Evolutionary conservation across 2,329 filamentous ascomycete species (phyloP).

Genomic region (Metarhizium humberi): DNA sequence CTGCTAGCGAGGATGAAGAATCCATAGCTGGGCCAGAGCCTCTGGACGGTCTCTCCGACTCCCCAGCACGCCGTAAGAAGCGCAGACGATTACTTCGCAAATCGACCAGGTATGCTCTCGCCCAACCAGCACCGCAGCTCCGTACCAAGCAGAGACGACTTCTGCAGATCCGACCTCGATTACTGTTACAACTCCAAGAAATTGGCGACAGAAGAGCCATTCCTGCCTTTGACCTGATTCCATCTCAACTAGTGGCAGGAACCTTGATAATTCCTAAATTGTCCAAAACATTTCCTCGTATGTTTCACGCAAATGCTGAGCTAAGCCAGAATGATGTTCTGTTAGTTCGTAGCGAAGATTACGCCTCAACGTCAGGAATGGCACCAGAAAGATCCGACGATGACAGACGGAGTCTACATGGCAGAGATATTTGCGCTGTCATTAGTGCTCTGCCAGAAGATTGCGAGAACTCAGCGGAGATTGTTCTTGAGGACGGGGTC

Average conservation of each 20-base stretch:
- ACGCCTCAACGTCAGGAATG: conserved; percentile 27
- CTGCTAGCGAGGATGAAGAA: conserved; percentile 40
- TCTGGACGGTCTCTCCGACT: conserved; percentile 37
- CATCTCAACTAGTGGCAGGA: conserved; percentile 50
- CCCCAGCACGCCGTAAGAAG: conserved; percentile 26
- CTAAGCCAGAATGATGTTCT: conserved; percentile 62
- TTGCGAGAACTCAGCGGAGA: conserved; percentile 48
- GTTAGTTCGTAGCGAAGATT: conserved; percentile 62
- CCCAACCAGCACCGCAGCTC: conserved; percentile 54
- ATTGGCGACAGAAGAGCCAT: conserved; percentile 52
- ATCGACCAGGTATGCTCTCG: conserved; percentile 57
- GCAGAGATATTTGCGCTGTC: conserved; percentile 53
- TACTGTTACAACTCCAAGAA: conserved; percentile 64
- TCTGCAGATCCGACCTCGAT: conserved; percentile 55
- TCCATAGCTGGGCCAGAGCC: conserved; percentile 31
- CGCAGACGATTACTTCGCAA: conserved; percentile 39
- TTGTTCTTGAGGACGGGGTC: conserved; percentile 55
- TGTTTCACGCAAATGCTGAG: conserved; percentile 54
- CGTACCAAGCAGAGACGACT: conserved; percentile 55
- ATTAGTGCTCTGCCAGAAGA: conserved; percentile 49
- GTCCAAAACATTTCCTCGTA: conserved; percentile 50
- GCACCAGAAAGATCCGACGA: conserved; percentile 26
- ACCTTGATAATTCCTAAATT: conserved; percentile 49
- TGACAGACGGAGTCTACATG: conserved; percentile 35
- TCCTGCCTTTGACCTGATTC: conserved; percentile 66